Evolutionary conservation across 2,329 filamentous ascomycete species (phyloP).

Genomic region (Fusarium pseudoanthophilum): DNA sequence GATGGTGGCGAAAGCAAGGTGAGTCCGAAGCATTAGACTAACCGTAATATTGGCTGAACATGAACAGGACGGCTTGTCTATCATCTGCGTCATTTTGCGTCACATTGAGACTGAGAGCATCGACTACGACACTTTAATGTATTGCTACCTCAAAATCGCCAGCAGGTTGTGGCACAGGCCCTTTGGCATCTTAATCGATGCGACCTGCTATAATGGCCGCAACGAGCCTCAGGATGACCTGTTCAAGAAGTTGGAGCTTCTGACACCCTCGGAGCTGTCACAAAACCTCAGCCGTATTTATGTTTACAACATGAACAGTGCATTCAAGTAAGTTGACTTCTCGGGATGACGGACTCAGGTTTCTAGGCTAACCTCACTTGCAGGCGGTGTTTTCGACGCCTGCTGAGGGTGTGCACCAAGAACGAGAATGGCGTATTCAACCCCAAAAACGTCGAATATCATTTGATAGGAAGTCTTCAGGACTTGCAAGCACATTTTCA

Average conservation of each 20-base stretch:
- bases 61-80: constrained; percentile 70
- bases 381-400: constrained; percentile 71
- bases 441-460: constrained; percentile 72
- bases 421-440: constrained; percentile 70
- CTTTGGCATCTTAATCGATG: constrained; percentile 74
- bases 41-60: constrained; percentile 18
- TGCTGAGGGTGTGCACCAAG: constrained; percentile 70
- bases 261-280: constrained; percentile 70
- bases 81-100: constrained; percentile 75
- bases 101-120: constrained; percentile 74
- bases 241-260: constrained; percentile 70
- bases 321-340: constrained; percentile 62
- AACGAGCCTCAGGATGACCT: constrained; percentile 73
- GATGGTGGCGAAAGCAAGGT: constrained; percentile 77
- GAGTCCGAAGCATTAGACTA: constrained; percentile 3
- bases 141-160: constrained; percentile 77
- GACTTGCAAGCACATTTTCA: constrained; percentile 75
- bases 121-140: constrained; percentile 73
- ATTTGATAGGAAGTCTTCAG: constrained; percentile 72
- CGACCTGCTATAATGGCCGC: constrained; percentile 75
- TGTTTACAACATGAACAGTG: constrained; percentile 79
- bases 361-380: constrained; percentile 2
- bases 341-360: too few relatives aligned
- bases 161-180: constrained; percentile 76
- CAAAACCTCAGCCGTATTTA: constrained; percentile 71